Base-by-base conservation (phyloP, 108 stramenopile species). In the Cylindrotheca fusiformis region DNA sequence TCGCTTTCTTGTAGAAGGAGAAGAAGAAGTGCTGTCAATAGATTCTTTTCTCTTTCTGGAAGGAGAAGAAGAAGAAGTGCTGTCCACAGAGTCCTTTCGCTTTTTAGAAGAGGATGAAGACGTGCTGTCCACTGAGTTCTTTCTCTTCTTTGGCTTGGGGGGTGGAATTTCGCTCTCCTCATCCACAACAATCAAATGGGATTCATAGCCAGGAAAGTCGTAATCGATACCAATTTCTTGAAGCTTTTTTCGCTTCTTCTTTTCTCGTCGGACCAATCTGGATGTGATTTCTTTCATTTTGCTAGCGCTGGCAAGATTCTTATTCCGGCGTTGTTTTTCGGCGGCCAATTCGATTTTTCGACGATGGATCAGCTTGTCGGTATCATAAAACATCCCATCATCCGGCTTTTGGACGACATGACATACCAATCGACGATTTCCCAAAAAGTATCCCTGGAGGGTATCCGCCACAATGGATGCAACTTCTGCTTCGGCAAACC, bases 391-490 rank as follows among this genome's bases (percentile, higher is more conserved):
- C 45, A 82, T 55, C 4, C 59, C 51, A 14, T 66, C 63, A 63
- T 86, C 77, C 1, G 84, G 76, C 29, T 83, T 75, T n/a, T 87
- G 83, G n/a, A 96, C 52, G 20, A 96, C 54, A 52, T 96, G 81
- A 76, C 89, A 96, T 0, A 96, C 93, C 57, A 99, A 74, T 53
- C 96, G 76, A 63, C 90, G 90, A 56, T 84, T 86, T 17, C 76
- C 77, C n/a, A 99, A 65, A 68, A 94, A 87, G 74, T 99, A 99
- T 28, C 96, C 92, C 46, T 90, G 72, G 90, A 99, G 91, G 25
- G 97, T 94, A 28, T 98, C 95, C 5, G 97, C 95, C 2, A 95
- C 99, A 57, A 98, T 95, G 5, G 50, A 55, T 10, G 98, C 95
- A 6, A 93, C 90, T 52, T 95, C 90, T 2, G 76, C 49, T 55